Evolutionary conservation across 345 rosid genomes (phyloP), one percentile per base, ranked within the genome.

Genomic region (Pistacia atlantica): DNA sequence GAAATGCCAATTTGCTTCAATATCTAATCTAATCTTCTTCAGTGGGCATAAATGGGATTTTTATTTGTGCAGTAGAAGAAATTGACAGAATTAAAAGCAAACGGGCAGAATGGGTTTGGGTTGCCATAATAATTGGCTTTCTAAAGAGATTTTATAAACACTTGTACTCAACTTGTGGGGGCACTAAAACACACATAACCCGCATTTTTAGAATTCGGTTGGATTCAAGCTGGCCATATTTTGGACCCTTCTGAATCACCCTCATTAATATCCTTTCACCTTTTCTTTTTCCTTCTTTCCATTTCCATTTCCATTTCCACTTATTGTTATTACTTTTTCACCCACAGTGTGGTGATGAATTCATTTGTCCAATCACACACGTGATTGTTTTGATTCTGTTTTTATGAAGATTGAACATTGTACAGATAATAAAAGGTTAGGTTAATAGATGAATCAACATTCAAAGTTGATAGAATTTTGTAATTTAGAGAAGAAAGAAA

Each of bases 201-300:
- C 82, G 75, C 61, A 73, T 11, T 73, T 64, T 73, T 51, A 64
- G 70, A 64, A 58, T 45, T 76, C 8, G 12, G 78, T 75, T 75
- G 64, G 74, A 69, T 18, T 63, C 38, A 38, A 49, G 69, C 74
- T 60, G 60, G 42, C 69, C 69, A 35, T 0, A 57, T 42, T 42
- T 77, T 77, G 74, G 83, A 68, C 37, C 61, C 54, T 71, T 81
- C 76, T 66, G 9, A 35, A 38, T 58, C 69, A 69, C 17, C 56
- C 20, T 78, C 71, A 42, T 81, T 73, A 46, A 69, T 63, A 37
- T 18, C 54, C 66, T 9, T 7, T 31, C 33, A 31, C 2, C 3
- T 1, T 31, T 31, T 56, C 59, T 56, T 56, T 56, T 56, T 5
- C 16, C 33, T 31, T 31, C 33, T 31, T 31, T 31, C 33, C 33